Evolutionary conservation across 1,139 yeast genomes (phyloP), one percentile per base, ranked within the genome.

Genomic region (Kodamaea sp.): DNA sequence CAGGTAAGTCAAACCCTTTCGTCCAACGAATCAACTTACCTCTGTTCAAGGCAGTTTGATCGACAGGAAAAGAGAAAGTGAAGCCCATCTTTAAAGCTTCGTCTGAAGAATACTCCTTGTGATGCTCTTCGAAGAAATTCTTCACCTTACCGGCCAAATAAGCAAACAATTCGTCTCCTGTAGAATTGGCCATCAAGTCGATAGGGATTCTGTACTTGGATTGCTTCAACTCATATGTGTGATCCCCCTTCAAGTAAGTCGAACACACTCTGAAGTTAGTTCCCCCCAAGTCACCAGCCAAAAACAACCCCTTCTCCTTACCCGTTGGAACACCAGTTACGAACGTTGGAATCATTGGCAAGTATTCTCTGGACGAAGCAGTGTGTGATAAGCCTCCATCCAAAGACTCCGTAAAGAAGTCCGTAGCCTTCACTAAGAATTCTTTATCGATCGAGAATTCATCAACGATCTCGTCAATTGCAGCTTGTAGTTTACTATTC

Each of bases 21-120:
- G 97, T 88, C 97, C 97, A 90, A 59, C 97, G 82, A 38, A 90
- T 74, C 48, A 90, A 74, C 4, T 76, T 79, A 40, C 97, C 97
- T 7, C 78, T 67, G 54, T 80, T 75, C 46, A 90, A 66, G 4
- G 87, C 83, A 15, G 86, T 80, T 64, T 90, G 97, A 44, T 82
- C 76, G 19, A 88, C 89, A 2, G 97, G 97, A 72, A 89, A 90
- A 10, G 94, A 82, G 54, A 90, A 90, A 1, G 97, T 89, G 64
- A 90, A 88, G 1, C 97, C 97, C 63, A 90, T 61, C 53, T 84
- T 85, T 55, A 84, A 72, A 13, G 57, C 50, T 16, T 56, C 59
- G 33, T 50, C 10, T 7, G 44, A 48, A n/a, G 50, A 44, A 12
- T 61, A 57, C 32, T 74, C 80, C 4, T 60, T 55, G 55, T 87